Evolutionary conservation across 352 stramenopile species (phyloP), one percentile per base, ranked within the genome.

Genomic region (Phytophthora cactorum): DNA sequence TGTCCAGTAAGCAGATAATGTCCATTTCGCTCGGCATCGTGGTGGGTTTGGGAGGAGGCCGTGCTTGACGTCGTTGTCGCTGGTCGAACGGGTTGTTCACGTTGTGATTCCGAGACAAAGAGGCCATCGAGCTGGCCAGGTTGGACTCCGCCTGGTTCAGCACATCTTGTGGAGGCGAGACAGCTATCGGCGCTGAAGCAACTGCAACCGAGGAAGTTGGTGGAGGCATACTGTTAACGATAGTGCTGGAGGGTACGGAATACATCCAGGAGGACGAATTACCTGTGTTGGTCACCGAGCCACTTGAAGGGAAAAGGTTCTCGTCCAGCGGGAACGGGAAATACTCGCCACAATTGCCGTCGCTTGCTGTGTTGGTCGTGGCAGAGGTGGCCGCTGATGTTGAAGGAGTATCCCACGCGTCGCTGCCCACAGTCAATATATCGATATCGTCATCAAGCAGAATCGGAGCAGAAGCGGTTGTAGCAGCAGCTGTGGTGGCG

Each of bases 1-100:
- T 93, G 70, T 93, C 86, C 70, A 93, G 36, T 53, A 93, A 76
- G 61, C 75, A 89, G 59, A 93, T 93, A 32, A 93, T 86, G 55
- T 92, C 84, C 61, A 86, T 74, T 14, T 76, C 57, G 31, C 72
- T 77, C 17, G 70, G 66, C 59, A 70, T 52, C 27, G 65, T 46
- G 38, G 45, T 39, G 15, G 63, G 51, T 52, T 66, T 74, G 15
- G 66, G 59, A 52, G 68, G 51, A 10, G 59, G 56, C 44, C 56
- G 53, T 22, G 46, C 60, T 50, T 66, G 55, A 34, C 55, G 66
- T 46, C 60, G 68, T 71, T 68, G 71, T n/a, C 65, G 73, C 58
- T 77, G 68, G 12, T 86, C 81, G 29, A 81, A 81, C 11, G 72
- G 74, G 51, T 83, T 86, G 61, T 59, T 86, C 25, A 83, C 77